Evolutionary conservation across 495 filamentous ascomycete genomes (phyloP).

Genomic region (Geopyxis carbonaria): DNA sequence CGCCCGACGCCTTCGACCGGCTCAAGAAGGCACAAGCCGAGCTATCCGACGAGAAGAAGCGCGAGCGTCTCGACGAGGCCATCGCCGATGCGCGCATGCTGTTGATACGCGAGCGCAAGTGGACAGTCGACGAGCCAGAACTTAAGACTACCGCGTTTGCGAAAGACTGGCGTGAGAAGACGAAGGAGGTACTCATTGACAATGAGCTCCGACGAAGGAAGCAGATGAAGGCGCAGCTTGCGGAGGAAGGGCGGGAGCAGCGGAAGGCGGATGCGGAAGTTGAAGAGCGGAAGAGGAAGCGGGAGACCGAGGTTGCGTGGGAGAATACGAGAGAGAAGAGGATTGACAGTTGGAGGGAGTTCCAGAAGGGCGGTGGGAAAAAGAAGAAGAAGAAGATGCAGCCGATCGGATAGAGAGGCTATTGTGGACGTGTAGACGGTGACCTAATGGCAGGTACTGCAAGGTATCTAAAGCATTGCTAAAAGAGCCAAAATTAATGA

Average conservation of each 20-base stretch:
- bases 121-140: constrained; percentile 74
- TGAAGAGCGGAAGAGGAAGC: constrained; percentile 73
- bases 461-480: no score
- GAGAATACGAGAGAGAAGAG: constrained; percentile 78
- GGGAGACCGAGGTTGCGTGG: constrained; percentile 86
- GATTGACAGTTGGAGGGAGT: constrained; percentile 89
- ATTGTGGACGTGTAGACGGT: constrained; percentile 2
- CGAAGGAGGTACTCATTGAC: constrained; percentile 79
- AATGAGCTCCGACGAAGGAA: constrained; percentile 70
- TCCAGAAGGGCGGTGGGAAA: constrained; percentile 53
- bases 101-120: constrained; percentile 81
- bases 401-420: constrained; percentile 40
- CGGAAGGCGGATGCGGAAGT: constrained; percentile 73
- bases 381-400: constrained; percentile 95
- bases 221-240: constrained; percentile 84
- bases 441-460: no score
- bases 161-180: constrained; percentile 76
- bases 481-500: no score
- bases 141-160: constrained; percentile 67
- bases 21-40: constrained; percentile 85
- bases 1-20: constrained; percentile 91
- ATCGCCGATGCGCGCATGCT: constrained; percentile 92
- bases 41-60: constrained; percentile 86
- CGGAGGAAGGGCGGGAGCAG: constrained; percentile 88
- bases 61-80: constrained; percentile 72